Evolutionary conservation across 1,284 basidiomycete species (phyloP).

Genomic region (Apiotrichum siamense): DNA sequence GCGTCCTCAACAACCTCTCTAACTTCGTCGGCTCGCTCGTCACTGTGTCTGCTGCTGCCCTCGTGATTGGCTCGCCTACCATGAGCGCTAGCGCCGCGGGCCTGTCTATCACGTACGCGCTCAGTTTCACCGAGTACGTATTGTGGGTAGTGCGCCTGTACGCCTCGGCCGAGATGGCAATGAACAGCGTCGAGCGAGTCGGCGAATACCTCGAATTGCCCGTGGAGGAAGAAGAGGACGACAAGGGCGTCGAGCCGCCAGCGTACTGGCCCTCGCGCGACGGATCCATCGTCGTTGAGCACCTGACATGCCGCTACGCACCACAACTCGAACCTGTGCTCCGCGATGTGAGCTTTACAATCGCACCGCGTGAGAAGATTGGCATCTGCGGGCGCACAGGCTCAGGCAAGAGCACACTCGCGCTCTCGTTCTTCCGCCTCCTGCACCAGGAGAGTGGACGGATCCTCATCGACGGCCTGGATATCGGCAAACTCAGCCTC

Average conservation of each 20-base stretch:
- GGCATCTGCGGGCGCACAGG: constrained; percentile 54
- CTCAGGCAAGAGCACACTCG: constrained; percentile 45
- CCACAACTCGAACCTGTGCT: constrained; percentile 51
- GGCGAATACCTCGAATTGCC: constrained; percentile 49
- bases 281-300: constrained; percentile 48
- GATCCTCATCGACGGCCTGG: constrained; percentile 49
- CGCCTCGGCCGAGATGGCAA: constrained; percentile 48
- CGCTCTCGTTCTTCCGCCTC: constrained; percentile 51
- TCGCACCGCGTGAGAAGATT: constrained; percentile 51
- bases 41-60: constrained; percentile 47
- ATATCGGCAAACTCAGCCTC: constrained; percentile 50
- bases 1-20: constrained; percentile 48
- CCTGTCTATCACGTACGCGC: constrained; percentile 40
- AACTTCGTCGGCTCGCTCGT: constrained; percentile 50
- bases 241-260: constrained; percentile 49
- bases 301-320: constrained; percentile 50
- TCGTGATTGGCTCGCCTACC: constrained; percentile 42
- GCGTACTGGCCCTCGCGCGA: constrained; percentile 50
- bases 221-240: constrained; percentile 48
- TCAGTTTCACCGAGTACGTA: constrained; percentile 49
- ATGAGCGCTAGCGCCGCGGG: constrained; percentile 47
- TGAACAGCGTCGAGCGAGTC: constrained; percentile 50
- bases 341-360: constrained; percentile 49
- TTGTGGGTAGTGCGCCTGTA: constrained; percentile 51
- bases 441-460: constrained; percentile 46